These are phyloP conservation scores for Aureoboletus auriporus DNA, from an alignment of 768 basidiomycete genomes.

Conservation along the genomic window DNA sequence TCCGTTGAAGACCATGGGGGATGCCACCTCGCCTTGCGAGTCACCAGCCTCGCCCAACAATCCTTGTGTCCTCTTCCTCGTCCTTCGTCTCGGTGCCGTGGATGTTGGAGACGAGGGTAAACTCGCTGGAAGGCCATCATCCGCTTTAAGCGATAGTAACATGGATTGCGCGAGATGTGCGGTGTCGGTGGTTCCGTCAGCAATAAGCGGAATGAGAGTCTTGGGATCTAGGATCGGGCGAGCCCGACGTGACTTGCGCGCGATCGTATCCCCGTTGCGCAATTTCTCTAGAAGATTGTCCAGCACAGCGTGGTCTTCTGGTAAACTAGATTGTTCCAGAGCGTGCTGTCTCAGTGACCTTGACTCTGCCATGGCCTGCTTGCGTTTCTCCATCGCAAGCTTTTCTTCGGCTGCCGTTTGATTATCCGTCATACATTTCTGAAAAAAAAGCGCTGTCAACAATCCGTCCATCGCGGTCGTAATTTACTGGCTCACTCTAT, in stretches of 20 bases:
- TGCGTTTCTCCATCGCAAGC: conserved; percentile 62
- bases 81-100: conserved; percentile 25
- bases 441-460: conserved; percentile 6
- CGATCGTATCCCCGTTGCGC: conserved; percentile 62
- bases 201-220: conserved; percentile 15
- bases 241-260: conserved; percentile 50
- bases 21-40: conserved; percentile 24
- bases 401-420: conserved; percentile 69
- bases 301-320: conserved; percentile 55
- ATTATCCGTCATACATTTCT: conserved; percentile 91
- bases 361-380: conserved; percentile 61
- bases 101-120: conserved; percentile 47
- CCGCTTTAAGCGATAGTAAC: conserved; percentile 68
- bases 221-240: conserved; percentile 36
- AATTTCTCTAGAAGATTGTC: conserved; percentile 72
- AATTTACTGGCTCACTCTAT: conserved; percentile 50
- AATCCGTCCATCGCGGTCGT: not conserved
- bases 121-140: conserved; percentile 51
- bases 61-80: conserved; percentile 30
- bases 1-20: conserved; percentile 14
- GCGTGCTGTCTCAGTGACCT: conserved; percentile 52
- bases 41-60: conserved; percentile 34
- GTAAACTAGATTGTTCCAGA: conserved; percentile 38
- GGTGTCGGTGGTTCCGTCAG: conserved; percentile 30
- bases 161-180: conserved; percentile 68